Percentiles rank a stretch among this genome's conserved stretches.
Conservation (phyloP, 1,284 basidiomycete genomes). For the Malassezia sympodialis region DNA sequence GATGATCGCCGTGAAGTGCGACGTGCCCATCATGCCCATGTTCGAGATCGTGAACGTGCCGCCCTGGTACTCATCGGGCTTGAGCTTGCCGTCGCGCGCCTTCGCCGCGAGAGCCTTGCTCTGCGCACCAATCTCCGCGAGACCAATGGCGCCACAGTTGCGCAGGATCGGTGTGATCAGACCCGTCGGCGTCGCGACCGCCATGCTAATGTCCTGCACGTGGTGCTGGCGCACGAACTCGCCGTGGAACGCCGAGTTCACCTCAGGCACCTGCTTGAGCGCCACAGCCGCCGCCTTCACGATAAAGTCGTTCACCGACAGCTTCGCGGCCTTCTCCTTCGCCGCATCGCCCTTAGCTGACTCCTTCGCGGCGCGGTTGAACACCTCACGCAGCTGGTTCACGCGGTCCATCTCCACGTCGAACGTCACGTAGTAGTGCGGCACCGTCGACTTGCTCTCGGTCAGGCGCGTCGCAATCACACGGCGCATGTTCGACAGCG, state of each 20-base stretch:
- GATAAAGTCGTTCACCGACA: conserved; percentile 97
- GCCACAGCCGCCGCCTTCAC: conserved; percentile 89
- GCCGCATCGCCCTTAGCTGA: conserved; percentile 50
- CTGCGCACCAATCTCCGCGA: conserved; percentile 81
- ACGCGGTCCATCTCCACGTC: conserved; percentile 97
- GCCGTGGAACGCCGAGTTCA: conserved; percentile 93
- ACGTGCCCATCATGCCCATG: conserved; percentile 86
- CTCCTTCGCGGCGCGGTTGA: conserved; percentile 60
- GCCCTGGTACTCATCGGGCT: conserved; percentile 91
- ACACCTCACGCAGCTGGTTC: conserved; percentile 82
- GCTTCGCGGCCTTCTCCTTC: conserved; percentile 68
- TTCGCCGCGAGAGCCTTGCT: conserved; percentile 86
- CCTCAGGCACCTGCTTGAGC: conserved; percentile 87
- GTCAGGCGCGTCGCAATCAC: conserved; percentile 80
- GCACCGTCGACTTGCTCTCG: conserved; percentile 83
- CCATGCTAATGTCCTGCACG: conserved; percentile 91
- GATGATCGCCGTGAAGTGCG: conserved; percentile 97
- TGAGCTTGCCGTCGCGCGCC: conserved; percentile 89
- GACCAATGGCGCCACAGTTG: conserved; percentile 80
- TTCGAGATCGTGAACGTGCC: conserved; percentile 99
- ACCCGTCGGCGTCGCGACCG: conserved; percentile 89
- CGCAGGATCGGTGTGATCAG: conserved; percentile 96
- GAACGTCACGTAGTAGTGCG: conserved; percentile 95
- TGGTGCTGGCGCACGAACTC: conserved; percentile 94
- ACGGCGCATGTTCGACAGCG: conserved; percentile 89